These are phyloP conservation scores for Cyclospora cayetanensis DNA, from an alignment of 169 alveolate species.

Conservation along the genomic window DNA sequence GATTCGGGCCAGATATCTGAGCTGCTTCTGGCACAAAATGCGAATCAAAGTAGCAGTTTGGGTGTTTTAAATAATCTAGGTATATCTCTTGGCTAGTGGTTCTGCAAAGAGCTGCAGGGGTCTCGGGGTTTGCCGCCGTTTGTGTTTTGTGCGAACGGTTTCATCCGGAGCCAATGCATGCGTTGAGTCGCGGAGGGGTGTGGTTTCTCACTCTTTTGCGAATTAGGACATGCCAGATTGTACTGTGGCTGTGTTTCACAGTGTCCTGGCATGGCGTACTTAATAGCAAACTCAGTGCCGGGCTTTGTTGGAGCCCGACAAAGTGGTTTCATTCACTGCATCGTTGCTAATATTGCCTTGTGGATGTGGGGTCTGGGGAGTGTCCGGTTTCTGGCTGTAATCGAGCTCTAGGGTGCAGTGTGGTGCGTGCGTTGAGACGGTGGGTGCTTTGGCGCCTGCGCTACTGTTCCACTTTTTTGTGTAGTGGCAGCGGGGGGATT, in stretches of 20 bases:
- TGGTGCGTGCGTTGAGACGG: no score
- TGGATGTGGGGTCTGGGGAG: neutral
- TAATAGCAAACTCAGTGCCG: neutral
- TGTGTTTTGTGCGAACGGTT: no score
- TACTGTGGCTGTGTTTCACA: neutral
- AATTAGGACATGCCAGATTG: constrained; percentile 22
- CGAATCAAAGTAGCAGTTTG: no score
- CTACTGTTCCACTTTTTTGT: constrained; percentile 25
- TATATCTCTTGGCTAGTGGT: no score
- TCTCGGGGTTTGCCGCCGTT: no score
- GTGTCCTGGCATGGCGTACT: neutral
- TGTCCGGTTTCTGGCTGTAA: neutral
- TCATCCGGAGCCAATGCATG: no score
- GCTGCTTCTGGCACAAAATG: no score
- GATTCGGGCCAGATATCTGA: constrained; percentile 56
- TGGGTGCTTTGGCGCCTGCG: constrained; percentile 4
- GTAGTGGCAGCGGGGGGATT: constrained; percentile 49
- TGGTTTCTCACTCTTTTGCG: neutral
- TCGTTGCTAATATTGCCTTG: no score
- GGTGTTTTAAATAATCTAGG: no score
- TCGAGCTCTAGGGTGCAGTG: no score
- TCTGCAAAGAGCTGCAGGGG: no score
- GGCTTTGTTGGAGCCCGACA: neutral
- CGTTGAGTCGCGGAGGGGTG: constrained; percentile 57
- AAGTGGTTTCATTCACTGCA: no score